Conservation (phyloP, 2,329 filamentous ascomycete species). For the Didymellaceae sp. region DNA sequence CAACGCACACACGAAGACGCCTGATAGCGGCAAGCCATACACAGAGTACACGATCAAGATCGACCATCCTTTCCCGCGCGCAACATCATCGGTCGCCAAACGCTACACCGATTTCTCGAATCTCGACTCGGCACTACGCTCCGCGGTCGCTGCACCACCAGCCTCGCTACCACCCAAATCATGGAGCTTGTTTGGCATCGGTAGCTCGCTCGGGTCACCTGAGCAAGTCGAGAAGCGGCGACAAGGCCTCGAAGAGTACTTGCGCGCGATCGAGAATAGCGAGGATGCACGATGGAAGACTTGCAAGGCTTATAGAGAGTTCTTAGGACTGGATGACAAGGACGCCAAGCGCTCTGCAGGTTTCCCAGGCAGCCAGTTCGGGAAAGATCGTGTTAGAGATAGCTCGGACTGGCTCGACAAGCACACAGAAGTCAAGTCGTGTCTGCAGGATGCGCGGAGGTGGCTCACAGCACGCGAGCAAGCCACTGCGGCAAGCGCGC, state of each 20-base stretch:
- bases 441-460: constrained; percentile 70
- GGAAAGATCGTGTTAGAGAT: constrained; percentile 54
- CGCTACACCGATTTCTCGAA: constrained; percentile 80
- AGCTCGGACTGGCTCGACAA: constrained; percentile 74
- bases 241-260: constrained; percentile 70
- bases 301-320: constrained; percentile 73
- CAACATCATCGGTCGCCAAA: constrained; percentile 77
- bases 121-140: constrained; percentile 68
- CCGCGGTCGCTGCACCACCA: constrained; percentile 70
- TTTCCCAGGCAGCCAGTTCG: constrained; percentile 46
- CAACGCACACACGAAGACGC: constrained; percentile 57
- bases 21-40: constrained; percentile 65
- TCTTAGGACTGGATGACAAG: constrained; percentile 65
- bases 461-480: constrained; percentile 73
- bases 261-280: constrained; percentile 73
- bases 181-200: constrained; percentile 62
- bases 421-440: constrained; percentile 74
- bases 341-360: constrained; percentile 26
- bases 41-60: constrained; percentile 81
- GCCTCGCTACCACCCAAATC: constrained; percentile 73
- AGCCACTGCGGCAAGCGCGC: constrained; percentile 63
- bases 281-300: constrained; percentile 80
- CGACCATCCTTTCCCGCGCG: constrained; percentile 76
- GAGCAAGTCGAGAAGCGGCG: constrained; percentile 76
- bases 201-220: constrained; percentile 69